These are phyloP conservation scores for Cyathus striatus DNA, from an alignment of 768 basidiomycete genomes.

Conservation along the genomic window DNA sequence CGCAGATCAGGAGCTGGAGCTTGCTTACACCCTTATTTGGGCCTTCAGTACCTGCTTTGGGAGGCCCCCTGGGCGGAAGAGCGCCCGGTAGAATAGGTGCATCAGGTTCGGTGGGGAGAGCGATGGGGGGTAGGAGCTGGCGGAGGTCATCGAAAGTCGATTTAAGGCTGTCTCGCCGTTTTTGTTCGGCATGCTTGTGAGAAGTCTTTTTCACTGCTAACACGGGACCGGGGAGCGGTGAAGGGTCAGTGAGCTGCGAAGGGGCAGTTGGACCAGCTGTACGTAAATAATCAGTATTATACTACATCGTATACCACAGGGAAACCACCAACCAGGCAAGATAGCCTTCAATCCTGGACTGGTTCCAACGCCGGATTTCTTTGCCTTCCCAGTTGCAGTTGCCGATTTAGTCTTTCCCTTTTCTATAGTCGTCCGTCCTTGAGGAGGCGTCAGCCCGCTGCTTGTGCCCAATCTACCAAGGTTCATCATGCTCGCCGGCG, in stretches of 20 bases:
- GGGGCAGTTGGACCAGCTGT: conserved; percentile 5
- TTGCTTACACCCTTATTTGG: conserved; percentile 95
- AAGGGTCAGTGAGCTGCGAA: conserved; percentile 7
- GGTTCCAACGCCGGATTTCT: conserved; percentile 14
- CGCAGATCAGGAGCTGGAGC: conserved; percentile 84
- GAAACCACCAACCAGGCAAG: conserved; percentile 53
- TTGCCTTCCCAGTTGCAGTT: conserved; percentile 14
- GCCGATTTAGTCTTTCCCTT: conserved; percentile 16
- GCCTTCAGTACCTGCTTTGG: conserved; percentile 81
- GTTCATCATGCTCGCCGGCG: conserved; percentile 92
- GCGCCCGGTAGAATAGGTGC: conserved; percentile 83
- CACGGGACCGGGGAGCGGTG: conserved; percentile 8
- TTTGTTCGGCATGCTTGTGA: conserved; percentile 96
- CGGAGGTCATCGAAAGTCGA: conserved; percentile 87
- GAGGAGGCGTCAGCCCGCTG: conserved; percentile 20
- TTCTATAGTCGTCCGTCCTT: conserved; percentile 15
- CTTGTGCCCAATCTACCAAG: conserved; percentile 59
- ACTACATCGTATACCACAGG: neutral
- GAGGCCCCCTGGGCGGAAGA: conserved; percentile 85
- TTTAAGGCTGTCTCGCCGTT: conserved; percentile 94
- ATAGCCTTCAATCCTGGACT: conserved; percentile 67
- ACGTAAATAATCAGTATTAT: neutral
- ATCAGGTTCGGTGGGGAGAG: conserved; percentile 60
- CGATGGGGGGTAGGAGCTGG: conserved; percentile 80
- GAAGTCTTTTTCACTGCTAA: conserved; percentile 64